Percentiles rank a stretch among this genome's conserved stretches.
Conservation (phyloP, 1,139 yeast genomes). For the Zygoascus meyerae region DNA sequence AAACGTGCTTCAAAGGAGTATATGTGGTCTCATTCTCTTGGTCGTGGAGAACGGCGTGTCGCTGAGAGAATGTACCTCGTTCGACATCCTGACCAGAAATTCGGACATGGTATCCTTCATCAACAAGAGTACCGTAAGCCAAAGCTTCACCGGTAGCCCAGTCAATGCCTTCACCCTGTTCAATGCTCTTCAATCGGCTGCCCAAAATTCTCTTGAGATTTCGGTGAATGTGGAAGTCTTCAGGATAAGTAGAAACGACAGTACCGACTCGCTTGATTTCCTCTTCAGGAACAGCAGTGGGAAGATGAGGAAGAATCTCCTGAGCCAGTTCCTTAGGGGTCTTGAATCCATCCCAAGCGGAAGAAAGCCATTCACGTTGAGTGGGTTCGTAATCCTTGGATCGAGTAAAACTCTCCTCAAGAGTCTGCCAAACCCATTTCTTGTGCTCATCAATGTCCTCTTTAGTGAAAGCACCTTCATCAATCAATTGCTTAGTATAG, state of each 20-base stretch:
- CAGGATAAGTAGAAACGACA: conserved; percentile 76
- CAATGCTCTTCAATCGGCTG: conserved; percentile 80
- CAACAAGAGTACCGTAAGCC: conserved; percentile 86
- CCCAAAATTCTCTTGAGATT: conserved; percentile 92
- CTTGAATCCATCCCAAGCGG: conserved; percentile 99
- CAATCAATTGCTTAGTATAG: conserved; percentile 71
- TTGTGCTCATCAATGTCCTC: conserved; percentile 94
- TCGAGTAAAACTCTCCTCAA: conserved; percentile 83
- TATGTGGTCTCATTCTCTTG: conserved; percentile 78
- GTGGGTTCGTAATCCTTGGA: conserved; percentile 89
- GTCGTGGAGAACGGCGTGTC: conserved; percentile 98
- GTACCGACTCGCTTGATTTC: conserved; percentile 73
- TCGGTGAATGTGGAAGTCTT: conserved; percentile 83
- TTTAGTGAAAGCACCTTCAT: conserved; percentile 82
- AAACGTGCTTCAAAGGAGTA: conserved; percentile 77
- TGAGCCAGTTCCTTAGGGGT: conserved; percentile 96
- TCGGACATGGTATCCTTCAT: conserved; percentile 96
- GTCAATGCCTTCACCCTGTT: conserved; percentile 90
- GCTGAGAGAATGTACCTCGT: conserved; percentile 99
- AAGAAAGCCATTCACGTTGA: conserved; percentile 95
- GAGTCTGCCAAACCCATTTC: conserved; percentile 94
- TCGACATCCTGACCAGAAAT: conserved; percentile 99
- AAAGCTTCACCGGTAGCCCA: conserved; percentile 99
- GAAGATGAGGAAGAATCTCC: conserved; percentile 91
- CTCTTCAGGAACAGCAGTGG: conserved; percentile 80